phyloP scores from a whole-genome alignment of 768 basidiomycete species.

The Neoboletus subvelutipes region DNA sequence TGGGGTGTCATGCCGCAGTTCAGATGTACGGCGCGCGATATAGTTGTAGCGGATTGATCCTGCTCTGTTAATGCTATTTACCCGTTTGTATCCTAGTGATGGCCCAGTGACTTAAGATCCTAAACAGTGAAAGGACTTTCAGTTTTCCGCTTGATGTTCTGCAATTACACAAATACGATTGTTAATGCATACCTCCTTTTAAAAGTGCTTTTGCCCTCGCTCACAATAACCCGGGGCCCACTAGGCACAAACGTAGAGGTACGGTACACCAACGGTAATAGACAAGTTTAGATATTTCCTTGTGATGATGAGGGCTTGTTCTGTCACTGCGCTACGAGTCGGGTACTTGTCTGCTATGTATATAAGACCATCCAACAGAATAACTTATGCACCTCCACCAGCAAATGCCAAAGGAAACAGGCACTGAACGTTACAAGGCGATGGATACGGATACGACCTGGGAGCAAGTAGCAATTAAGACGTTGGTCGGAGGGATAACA shows the following conservation, averaged over 20 bases:
- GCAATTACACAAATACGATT: background rate
- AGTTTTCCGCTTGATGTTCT: background rate
- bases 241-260: background rate
- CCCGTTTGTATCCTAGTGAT: constrained; percentile 10
- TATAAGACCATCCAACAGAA: background rate
- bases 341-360: background rate
- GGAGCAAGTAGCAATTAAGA: background rate
- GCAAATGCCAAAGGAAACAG: background rate
- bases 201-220: background rate
- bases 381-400: background rate
- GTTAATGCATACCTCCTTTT: too few relatives aligned
- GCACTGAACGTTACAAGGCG: background rate
- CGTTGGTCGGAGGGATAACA: background rate
- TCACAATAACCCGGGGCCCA: background rate
- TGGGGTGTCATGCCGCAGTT: background rate
- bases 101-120: background rate
- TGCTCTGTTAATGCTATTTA: constrained; percentile 10
- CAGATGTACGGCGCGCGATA: constrained; percentile 1
- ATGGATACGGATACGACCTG: background rate
- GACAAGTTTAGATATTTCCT: background rate
- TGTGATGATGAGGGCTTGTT: background rate
- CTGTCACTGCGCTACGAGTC: background rate
- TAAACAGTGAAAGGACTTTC: background rate
- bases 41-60: background rate
- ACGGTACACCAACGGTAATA: background rate